phyloP scores from a whole-genome alignment of 2,329 filamentous ascomycete genomes.

The Trichoderma aggressivum region DNA sequence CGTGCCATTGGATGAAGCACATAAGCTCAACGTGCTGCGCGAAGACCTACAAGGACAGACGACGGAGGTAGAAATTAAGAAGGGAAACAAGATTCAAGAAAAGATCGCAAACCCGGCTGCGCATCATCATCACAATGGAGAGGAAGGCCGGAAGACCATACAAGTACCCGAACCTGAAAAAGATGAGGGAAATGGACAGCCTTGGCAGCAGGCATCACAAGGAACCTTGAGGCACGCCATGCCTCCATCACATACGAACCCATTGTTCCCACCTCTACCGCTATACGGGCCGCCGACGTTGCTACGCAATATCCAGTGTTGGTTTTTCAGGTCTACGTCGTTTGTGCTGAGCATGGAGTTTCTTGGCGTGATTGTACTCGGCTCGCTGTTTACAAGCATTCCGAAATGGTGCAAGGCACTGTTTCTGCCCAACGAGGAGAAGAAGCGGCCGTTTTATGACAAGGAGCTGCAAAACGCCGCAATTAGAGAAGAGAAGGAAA shows the following conservation, averaged over 20 bases:
- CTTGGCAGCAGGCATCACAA: slow-evolving; percentile 44
- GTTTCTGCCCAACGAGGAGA: slow-evolving; percentile 58
- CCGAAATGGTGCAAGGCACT: slow-evolving; percentile 48
- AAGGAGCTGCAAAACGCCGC: slow-evolving; percentile 64
- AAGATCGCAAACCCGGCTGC: slow-evolving; percentile 27
- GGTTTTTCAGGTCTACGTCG: slow-evolving; percentile 62
- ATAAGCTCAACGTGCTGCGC: slow-evolving; percentile 63
- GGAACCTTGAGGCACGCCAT: slow-evolving; percentile 45
- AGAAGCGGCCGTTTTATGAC: slow-evolving; percentile 63
- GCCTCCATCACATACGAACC: slow-evolving; percentile 69
- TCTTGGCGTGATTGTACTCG: slow-evolving; percentile 70
- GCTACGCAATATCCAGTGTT: slow-evolving; percentile 62
- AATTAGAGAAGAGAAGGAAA: slow-evolving; percentile 55
- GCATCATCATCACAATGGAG: slow-evolving; percentile 35
- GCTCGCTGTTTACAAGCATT: slow-evolving; percentile 66
- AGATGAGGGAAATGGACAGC: slow-evolving; percentile 31
- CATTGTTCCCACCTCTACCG: slow-evolving; percentile 80
- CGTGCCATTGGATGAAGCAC: slow-evolving; percentile 67
- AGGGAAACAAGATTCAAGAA: slow-evolving; percentile 27
- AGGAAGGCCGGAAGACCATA: slow-evolving; percentile 26
- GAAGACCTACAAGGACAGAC: slow-evolving; percentile 42
- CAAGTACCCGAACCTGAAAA: slow-evolving; percentile 25
- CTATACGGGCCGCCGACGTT: slow-evolving; percentile 73
- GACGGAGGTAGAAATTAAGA: slow-evolving; percentile 27
- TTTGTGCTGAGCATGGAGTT: slow-evolving; percentile 77